Evolutionary conservation across 1,284 basidiomycete species (phyloP).

Genomic region (Pterula multifida): DNA sequence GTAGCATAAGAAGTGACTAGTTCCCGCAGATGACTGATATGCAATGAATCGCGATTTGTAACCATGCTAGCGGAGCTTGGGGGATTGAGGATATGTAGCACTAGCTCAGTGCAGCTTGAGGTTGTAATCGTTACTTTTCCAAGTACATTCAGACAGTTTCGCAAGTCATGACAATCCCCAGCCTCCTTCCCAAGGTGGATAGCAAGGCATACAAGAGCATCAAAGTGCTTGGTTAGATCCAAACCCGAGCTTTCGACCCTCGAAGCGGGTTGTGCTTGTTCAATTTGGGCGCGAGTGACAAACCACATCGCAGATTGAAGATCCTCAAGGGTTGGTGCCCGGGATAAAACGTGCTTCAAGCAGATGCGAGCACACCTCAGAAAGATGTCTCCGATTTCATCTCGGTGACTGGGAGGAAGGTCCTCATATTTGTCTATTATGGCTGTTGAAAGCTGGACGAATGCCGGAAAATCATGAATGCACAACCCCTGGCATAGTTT

Average conservation of each 20-base stretch:
- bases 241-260: background rate
- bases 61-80: too few relatives aligned
- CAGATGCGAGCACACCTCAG: background rate
- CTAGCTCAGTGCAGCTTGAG: too few relatives aligned
- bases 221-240: background rate
- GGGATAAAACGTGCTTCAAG: constrained; percentile 6
- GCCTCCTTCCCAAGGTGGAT: background rate
- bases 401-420: constrained; percentile 10
- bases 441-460: background rate
- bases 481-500: background rate
- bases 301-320: background rate
- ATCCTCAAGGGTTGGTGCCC: background rate
- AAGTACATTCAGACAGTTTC: background rate
- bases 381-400: constrained; percentile 4
- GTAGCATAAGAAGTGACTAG: constrained; percentile 20
- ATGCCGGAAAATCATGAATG: background rate
- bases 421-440: background rate
- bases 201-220: background rate
- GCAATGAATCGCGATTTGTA: too few relatives aligned
- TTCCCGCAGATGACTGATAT: too few relatives aligned
- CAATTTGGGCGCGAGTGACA: background rate
- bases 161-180: background rate
- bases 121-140: background rate
- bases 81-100: too few relatives aligned
- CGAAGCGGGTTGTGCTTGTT: background rate